Conservation (phyloP, 169 alveolate species). For the Cryptosporidium muris region DNA sequence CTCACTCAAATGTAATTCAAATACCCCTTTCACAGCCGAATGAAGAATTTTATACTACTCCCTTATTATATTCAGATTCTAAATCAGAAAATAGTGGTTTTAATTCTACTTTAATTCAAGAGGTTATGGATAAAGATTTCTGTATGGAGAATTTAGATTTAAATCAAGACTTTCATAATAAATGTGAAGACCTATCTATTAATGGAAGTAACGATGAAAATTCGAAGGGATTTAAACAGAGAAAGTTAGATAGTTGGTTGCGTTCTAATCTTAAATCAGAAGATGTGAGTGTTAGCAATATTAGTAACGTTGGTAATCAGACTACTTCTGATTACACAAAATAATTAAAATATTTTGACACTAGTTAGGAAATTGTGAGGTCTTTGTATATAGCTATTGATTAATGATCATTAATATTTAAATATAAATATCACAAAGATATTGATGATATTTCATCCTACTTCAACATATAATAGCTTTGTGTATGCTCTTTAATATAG, state of each 20-base stretch:
- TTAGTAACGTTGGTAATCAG: too few relatives aligned
- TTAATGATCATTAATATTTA: not conserved
- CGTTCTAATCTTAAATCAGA: conserved; percentile 4
- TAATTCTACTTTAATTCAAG: not conserved
- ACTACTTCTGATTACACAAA: too few relatives aligned
- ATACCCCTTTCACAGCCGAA: conserved; percentile 70
- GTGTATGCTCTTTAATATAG: too few relatives aligned
- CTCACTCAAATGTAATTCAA: conserved; percentile 34
- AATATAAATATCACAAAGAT: not conserved
- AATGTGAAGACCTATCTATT: not conserved
- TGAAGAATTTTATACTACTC: conserved; percentile 43
- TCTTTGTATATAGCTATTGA: too few relatives aligned
- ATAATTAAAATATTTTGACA: too few relatives aligned
- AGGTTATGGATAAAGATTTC: not conserved
- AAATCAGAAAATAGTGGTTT: too few relatives aligned
- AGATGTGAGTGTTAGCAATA: not conserved
- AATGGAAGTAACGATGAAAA: not conserved
- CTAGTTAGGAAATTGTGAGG: too few relatives aligned
- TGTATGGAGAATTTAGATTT: not conserved
- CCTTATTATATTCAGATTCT: conserved; percentile 2
- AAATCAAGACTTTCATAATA: not conserved
- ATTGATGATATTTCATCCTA: too few relatives aligned
- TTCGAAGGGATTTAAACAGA: conserved; percentile 50
- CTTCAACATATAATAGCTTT: too few relatives aligned
- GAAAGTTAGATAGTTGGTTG: conserved; percentile 64